Evolutionary conservation across 805 yeast species (phyloP), one percentile per base, ranked within the genome.

Genomic region (Pichia nanzhaoensis): DNA sequence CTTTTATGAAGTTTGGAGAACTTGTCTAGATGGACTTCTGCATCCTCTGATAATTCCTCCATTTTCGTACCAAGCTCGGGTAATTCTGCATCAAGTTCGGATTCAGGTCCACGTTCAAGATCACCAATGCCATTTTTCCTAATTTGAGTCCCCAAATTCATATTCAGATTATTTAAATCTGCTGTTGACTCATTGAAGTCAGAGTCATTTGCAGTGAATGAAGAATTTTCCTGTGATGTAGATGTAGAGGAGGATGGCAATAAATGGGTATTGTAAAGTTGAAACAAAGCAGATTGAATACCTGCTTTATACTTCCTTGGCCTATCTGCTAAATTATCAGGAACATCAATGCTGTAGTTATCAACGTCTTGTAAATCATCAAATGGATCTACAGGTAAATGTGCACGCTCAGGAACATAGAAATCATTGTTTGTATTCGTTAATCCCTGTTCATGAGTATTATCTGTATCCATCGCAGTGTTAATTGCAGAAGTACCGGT

Each of bases 241-340:
- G 27, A 13, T 12, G 41, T 21, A 17, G 36, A 46, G 34, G 20
- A 18, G 14, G 39, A 58, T 73, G 55, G 71, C 68, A 39, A 6
- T 32, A 45, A 28, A 16, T 47, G 49, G 5, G 59, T 53, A 34
- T 79, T 82, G 57, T 89, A 88, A 39, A 89, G 68, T 49, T 80
- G 74, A 51, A 89, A 69, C 50, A 89, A 70, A 1, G 91, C 78
- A 0, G 95, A 85, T 24, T 89, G 70, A 16, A 89, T 91, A 62
- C 97, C 96, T 21, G 89, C 89, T 53, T 83, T 83, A 12, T 87
- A 90, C 43, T 74, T 75, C 35, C 72, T 68, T 0, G 84, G 84
- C 28, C 51, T 54, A 19, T 52, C 51, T 0, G 48, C 40, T 9
- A 46, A 14, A 6, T 83, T 78, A 0, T 82, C 75, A 2, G 79